phyloP scores from a whole-genome alignment of 208 protist genomes.

The Strigomonas culicis region DNA sequence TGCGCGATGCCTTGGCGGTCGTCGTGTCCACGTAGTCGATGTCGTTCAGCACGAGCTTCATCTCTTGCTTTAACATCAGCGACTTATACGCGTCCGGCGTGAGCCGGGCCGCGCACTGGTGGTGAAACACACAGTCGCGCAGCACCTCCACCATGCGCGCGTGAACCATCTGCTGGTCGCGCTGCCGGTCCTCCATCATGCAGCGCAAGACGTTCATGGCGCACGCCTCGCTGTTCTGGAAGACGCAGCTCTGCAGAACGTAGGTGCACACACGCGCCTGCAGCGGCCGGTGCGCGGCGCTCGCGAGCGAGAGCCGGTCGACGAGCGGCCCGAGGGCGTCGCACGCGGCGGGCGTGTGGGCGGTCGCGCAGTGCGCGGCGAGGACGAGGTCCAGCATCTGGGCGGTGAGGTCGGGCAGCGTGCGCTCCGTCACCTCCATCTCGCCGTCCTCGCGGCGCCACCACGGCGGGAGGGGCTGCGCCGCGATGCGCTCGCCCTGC shows the following conservation, averaged over 20 bases:
- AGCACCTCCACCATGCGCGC: slow-evolving; percentile 8
- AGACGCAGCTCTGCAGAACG: background rate
- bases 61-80: slow-evolving; percentile 2
- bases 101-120: slow-evolving; percentile 4
- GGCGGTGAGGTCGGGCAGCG: background rate
- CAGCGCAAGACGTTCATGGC: background rate
- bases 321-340: background rate
- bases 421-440: background rate
- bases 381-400: background rate
- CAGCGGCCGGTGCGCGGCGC: background rate
- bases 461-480: background rate
- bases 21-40: background rate
- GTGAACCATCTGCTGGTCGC: slow-evolving; percentile 2
- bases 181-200: background rate
- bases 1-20: background rate
- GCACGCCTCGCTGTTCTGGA: background rate
- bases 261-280: background rate
- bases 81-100: background rate
- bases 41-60: background rate
- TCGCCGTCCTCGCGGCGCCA: background rate
- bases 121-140: background rate
- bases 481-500: background rate
- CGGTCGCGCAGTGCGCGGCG: background rate
- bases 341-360: background rate
- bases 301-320: background rate